These are phyloP conservation scores for Beauveria caledonica DNA, from an alignment of 2,329 filamentous ascomycete genomes.

Conservation along the genomic window DNA sequence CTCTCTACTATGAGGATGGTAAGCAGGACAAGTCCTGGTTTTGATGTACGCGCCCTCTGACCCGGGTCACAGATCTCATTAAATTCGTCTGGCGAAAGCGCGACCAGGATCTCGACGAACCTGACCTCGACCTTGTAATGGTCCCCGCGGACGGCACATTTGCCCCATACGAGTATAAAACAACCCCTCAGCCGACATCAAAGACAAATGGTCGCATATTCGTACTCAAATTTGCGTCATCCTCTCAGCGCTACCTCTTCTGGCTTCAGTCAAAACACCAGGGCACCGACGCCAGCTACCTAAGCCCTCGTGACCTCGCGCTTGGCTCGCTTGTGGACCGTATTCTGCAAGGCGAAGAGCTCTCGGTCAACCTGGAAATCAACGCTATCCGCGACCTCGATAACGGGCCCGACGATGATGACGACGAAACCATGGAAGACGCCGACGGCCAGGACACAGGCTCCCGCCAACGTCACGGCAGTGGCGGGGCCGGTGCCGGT, in stretches of 20 bases:
- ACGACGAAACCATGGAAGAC: slow-evolving; percentile 51
- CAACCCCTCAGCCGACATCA: slow-evolving; percentile 46
- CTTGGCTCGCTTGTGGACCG: slow-evolving; percentile 80
- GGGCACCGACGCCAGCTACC: slow-evolving; percentile 63
- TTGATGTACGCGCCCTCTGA: not conserved
- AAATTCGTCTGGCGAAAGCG: slow-evolving; percentile 97
- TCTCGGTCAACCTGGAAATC: slow-evolving; percentile 69
- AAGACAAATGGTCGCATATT: slow-evolving; percentile 86
- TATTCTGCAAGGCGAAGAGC: slow-evolving; percentile 80
- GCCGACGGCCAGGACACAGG: slow-evolving; percentile 54
- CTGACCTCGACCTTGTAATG: slow-evolving; percentile 88
- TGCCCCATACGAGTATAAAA: slow-evolving; percentile 62
- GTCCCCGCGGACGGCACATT: slow-evolving; percentile 85
- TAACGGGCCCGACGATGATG: slow-evolving; percentile 48
- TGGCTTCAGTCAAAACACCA: slow-evolving; percentile 93
- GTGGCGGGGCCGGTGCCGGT: slow-evolving; percentile 74
- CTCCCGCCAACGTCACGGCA: slow-evolving; percentile 48
- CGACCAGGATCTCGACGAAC: slow-evolving; percentile 57
- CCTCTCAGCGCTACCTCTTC: slow-evolving; percentile 84
- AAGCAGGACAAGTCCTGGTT: slow-evolving; percentile 12
- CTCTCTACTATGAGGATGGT: slow-evolving; percentile 89
- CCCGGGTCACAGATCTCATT: slow-evolving; percentile 56
- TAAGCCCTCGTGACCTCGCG: slow-evolving; percentile 78
- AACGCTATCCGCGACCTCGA: slow-evolving; percentile 49
- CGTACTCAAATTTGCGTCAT: slow-evolving; percentile 87